Percentiles rank a stretch among this genome's conserved stretches.
phyloP scores from a whole-genome alignment of 2,329 filamentous ascomycete genomes.

The Knoxdaviesia capensis region DNA sequence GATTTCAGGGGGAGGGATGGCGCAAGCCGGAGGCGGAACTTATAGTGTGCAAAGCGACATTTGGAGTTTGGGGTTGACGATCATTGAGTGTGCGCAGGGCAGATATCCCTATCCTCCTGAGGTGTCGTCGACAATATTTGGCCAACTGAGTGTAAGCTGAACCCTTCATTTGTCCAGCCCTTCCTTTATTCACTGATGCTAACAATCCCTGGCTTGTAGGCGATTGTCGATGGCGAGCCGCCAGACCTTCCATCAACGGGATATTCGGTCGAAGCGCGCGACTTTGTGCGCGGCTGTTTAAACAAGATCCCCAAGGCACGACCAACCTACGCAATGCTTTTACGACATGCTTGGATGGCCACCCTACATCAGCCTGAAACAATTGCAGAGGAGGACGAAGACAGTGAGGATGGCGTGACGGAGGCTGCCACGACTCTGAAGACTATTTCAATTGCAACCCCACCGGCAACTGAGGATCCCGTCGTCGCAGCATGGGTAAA shows the following conservation, averaged over 20 bases:
- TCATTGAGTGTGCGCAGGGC: constrained; percentile 91
- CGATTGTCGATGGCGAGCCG: constrained; percentile 93
- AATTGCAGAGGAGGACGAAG: constrained; percentile 50
- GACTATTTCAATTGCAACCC: not conserved
- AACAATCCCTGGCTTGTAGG: constrained; percentile 29
- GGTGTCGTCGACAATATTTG: constrained; percentile 96
- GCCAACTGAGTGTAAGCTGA: constrained; percentile 72
- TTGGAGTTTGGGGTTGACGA: constrained; percentile 83
- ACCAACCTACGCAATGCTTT: constrained; percentile 81
- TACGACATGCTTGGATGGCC: constrained; percentile 77
- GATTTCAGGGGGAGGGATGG: constrained; percentile 71
- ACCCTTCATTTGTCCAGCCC: not conserved
- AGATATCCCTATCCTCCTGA: constrained; percentile 93
- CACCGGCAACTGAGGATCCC: too few species aligned
- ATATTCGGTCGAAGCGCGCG: constrained; percentile 60
- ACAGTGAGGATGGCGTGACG: constrained; percentile 18
- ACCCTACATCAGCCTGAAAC: constrained; percentile 56
- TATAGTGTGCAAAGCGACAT: constrained; percentile 98
- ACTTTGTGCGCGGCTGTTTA: constrained; percentile 77
- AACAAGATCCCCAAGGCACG: constrained; percentile 83
- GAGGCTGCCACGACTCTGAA: not conserved
- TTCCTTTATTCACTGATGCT: not conserved
- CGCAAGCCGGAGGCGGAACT: constrained; percentile 50
- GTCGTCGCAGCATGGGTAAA: not conserved
- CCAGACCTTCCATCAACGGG: constrained; percentile 62